These are phyloP conservation scores for Mycena galopus DNA, from an alignment of 768 basidiomycete genomes.

Conservation along the genomic window DNA sequence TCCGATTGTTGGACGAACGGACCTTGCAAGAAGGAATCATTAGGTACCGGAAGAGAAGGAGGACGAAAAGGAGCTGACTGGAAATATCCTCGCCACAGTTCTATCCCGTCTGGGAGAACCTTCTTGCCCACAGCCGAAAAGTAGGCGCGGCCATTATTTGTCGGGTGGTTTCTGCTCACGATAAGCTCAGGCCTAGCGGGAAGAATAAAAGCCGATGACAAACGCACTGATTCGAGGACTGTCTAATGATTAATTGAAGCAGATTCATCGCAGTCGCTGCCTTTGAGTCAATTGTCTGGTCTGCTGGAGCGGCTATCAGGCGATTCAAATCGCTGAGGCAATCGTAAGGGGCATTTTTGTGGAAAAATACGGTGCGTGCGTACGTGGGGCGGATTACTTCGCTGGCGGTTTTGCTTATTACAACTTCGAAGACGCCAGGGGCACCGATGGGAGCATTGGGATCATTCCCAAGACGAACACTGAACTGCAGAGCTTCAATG, in stretches of 20 bases:
- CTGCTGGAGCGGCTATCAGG: constrained; percentile 35
- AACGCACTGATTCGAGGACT: constrained; percentile 59
- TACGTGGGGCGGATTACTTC: constrained; percentile 53
- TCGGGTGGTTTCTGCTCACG: constrained; percentile 54
- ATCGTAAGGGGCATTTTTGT: not conserved
- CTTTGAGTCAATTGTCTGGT: constrained; percentile 37
- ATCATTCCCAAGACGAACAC: constrained; percentile 48
- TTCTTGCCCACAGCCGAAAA: constrained; percentile 45
- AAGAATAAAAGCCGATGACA: not conserved
- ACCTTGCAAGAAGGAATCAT: constrained; percentile 45
- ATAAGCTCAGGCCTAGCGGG: not conserved
- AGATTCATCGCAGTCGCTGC: constrained; percentile 58
- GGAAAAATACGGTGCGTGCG: constrained; percentile 38
- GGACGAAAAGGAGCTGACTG: constrained; percentile 53
- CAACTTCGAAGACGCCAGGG: constrained; percentile 48
- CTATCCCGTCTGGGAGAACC: constrained; percentile 47
- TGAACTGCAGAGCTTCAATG: constrained; percentile 45
- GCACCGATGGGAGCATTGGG: constrained; percentile 30
- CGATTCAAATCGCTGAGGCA: constrained; percentile 44
- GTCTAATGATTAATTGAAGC: constrained; percentile 63
- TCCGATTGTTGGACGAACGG: constrained; percentile 58
- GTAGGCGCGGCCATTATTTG: constrained; percentile 59
- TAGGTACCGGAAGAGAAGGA: not conserved
- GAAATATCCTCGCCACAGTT: constrained; percentile 63
- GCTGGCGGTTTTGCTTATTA: constrained; percentile 54